Base-by-base conservation (phyloP, 257 asterid genomes). In the Avicennia marina region DNA sequence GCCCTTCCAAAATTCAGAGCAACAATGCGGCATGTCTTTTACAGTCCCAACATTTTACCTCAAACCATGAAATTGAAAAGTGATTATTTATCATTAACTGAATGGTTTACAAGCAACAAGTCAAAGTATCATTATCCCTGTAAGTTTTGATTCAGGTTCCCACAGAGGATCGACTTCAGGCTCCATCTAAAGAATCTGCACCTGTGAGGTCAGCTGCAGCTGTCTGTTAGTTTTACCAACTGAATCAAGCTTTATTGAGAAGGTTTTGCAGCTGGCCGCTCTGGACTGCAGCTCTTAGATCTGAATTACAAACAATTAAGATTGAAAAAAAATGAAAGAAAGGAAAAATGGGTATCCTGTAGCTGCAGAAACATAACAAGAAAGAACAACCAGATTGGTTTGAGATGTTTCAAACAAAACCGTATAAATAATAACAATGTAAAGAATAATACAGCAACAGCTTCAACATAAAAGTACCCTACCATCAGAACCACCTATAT, bases 401-500 rank as follows among this genome's bases (percentile, higher is more conserved):
- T n/a, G n/a, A n/a, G 42, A 16, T 7, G 11, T 36, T 13, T 19
- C 8, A 1, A 20, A 15, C 4, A 20, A 10, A 24, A 19, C 8
- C 34, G 26, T n/a, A 3, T 7, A 43, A 22, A 3, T 1, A 9
- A 27, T 4, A 17, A 3, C 12, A 16, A 6, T 48, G 13, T 48
- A 6, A 15, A 48, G 6, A 8, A 48, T 16, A 21, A 2, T 51
- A 22, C 1, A 13, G 18, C 6, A 51, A 24, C 2, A 10, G 4
- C 32, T 18, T n/a, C n/a, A n/a, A n/a, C n/a, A n/a, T n/a, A n/a
- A n/a, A n/a, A 15, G 43, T 56, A 55, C 40, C 71, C 24, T 73
- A 88, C 98, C 95, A 55, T 88, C 98, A 33, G 84, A 88, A 18
- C 98, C 95, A 60, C 98, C 98, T 57, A 91, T 78, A 58, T 91